These are phyloP conservation scores for Incumbomyces delicatus DNA, from an alignment of 2,329 filamentous ascomycete species.

Conservation along the genomic window DNA sequence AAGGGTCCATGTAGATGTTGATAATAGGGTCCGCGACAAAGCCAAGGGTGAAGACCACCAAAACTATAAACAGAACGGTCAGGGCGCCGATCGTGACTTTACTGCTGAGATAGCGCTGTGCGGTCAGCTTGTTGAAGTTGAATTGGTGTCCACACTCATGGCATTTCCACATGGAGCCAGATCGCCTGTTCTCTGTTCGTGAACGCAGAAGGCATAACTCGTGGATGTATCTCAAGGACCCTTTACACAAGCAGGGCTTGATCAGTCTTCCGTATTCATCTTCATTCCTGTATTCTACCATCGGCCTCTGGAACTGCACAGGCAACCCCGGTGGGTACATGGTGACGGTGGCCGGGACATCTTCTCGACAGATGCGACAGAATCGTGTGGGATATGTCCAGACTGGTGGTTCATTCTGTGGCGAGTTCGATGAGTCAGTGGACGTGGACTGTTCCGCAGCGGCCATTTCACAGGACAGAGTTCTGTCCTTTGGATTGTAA, in stretches of 20 bases:
- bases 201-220: constrained; percentile 78
- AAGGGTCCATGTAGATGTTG: constrained; percentile 74
- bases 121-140: constrained; percentile 19
- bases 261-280: constrained; percentile 66
- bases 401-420: constrained; percentile 4
- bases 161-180: constrained; percentile 20
- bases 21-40: constrained; percentile 91
- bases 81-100: constrained; percentile 57
- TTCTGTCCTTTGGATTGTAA: too few species aligned
- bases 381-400: constrained; percentile 56
- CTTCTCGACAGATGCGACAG: constrained; percentile 85
- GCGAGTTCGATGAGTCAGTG: not conserved
- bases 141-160: constrained; percentile 19
- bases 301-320: constrained; percentile 46
- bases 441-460: not conserved
- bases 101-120: constrained; percentile 48
- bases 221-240: constrained; percentile 87
- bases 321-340: constrained; percentile 45
- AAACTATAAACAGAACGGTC: constrained; percentile 61
- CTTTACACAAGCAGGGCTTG: constrained; percentile 87
- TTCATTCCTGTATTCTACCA: constrained; percentile 62
- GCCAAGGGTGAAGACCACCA: constrained; percentile 70
- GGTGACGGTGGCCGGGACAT: constrained; percentile 52
- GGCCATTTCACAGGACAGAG: too few species aligned
- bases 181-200: constrained; percentile 59